These are phyloP conservation scores for Hemisphaericaspora lyxosophila DNA, from an alignment of 1,139 yeast species.

Conservation along the genomic window DNA sequence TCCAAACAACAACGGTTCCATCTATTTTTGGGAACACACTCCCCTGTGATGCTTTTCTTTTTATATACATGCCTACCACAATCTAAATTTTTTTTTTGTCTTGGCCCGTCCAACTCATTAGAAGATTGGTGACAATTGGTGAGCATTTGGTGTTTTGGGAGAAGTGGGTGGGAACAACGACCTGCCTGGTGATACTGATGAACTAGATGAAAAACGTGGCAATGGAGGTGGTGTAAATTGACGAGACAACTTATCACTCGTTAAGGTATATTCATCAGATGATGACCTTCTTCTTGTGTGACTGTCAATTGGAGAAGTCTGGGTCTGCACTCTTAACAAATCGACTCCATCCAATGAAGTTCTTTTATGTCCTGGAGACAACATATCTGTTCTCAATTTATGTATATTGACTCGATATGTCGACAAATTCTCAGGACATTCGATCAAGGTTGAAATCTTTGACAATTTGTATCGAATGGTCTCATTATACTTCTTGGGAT, in stretches of 20 bases:
- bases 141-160: slow-evolving; percentile 8
- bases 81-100: neutral
- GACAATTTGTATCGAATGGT: slow-evolving; percentile 31
- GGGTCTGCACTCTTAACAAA: slow-evolving; percentile 10
- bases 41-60: too few species aligned
- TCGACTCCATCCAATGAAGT: slow-evolving; percentile 14
- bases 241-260: neutral
- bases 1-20: too few species aligned
- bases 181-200: neutral
- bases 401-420: slow-evolving; percentile 39
- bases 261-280: neutral
- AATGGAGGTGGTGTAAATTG: neutral
- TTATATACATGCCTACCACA: too few species aligned
- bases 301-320: slow-evolving; percentile 1
- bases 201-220: neutral
- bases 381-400: slow-evolving; percentile 39
- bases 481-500: slow-evolving; percentile 16
- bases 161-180: slow-evolving; percentile 2
- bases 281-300: neutral
- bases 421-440: slow-evolving; percentile 25
- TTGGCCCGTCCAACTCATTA: neutral
- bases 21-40: too few species aligned
- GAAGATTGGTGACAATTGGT: slow-evolving; percentile 11
- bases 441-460: slow-evolving; percentile 29
- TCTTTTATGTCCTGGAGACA: slow-evolving; percentile 33